A percentile compares a stretch with the other conserved stretches of the same genome.
phyloP scores from a whole-genome alignment of 208 protist species.

The Trypanosoma scelopori region DNA sequence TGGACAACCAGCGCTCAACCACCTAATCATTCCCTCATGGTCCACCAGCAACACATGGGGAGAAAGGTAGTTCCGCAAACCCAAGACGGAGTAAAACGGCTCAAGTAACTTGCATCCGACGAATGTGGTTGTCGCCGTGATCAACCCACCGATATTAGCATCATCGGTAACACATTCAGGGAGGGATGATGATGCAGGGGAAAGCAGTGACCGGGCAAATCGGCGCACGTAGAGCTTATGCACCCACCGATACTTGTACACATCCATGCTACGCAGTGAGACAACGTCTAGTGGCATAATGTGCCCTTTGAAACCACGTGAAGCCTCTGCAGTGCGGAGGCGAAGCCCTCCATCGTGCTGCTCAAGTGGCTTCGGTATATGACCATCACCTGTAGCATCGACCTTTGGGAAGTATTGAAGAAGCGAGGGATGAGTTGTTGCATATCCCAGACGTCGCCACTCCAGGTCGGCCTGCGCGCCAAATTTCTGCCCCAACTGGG shows the following conservation, averaged over 20 bases:
- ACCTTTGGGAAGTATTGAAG: conserved; percentile 42
- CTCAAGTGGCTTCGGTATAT: conserved; percentile 20
- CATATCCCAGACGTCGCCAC: conserved; percentile 78
- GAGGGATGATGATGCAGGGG: neutral
- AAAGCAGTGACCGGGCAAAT: conserved; percentile 59
- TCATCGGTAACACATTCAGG: conserved; percentile 6
- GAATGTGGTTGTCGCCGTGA: conserved; percentile 73
- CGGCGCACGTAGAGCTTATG: conserved; percentile 72
- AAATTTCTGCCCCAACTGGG: conserved; percentile 83
- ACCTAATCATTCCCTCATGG: conserved; percentile 75
- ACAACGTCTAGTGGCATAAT: conserved; percentile 74
- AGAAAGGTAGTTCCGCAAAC: conserved; percentile 81
- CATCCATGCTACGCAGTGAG: conserved; percentile 75
- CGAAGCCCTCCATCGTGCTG: conserved; percentile 24
- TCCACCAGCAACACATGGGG: conserved; percentile 85
- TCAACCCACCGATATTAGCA: conserved; percentile 22
- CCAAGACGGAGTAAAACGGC: conserved; percentile 67
- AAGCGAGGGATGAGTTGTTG: conserved; percentile 56
- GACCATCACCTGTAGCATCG: conserved; percentile 27
- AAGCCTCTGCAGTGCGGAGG: conserved; percentile 6
- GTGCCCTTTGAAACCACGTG: neutral
- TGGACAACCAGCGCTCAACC: conserved; percentile 80
- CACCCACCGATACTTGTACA: conserved; percentile 83
- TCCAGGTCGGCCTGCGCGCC: conserved; percentile 66
- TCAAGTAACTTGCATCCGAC: conserved; percentile 70